Evolutionary conservation across 192 early-diverging fungal genomes (phyloP).

Genomic region (Linnemannia hyalina): DNA sequence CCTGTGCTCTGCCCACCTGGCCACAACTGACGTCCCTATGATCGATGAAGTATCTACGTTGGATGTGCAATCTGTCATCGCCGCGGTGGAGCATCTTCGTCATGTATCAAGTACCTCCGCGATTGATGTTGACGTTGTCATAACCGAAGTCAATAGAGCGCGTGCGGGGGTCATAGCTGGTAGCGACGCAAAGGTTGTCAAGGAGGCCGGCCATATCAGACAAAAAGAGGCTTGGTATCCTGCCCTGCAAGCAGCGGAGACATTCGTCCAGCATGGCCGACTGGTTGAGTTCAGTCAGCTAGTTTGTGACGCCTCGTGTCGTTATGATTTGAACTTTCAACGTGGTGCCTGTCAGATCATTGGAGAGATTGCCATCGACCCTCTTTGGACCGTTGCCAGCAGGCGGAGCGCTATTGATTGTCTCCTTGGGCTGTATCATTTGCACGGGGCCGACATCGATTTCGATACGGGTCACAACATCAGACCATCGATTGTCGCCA

Average conservation of each 20-base stretch:
- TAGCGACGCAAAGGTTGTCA: no score
- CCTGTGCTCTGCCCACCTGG: background rate
- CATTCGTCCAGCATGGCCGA: background rate
- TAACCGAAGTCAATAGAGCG: no score
- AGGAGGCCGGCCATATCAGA: no score
- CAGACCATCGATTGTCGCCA: no score
- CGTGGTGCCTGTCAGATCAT: background rate
- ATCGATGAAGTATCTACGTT: no score
- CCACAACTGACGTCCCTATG: no score
- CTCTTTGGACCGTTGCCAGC: background rate
- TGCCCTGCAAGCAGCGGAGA: background rate
- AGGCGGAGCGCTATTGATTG: background rate
- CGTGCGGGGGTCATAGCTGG: no score
- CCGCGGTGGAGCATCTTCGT: no score
- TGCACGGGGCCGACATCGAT: no score
- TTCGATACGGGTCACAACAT: no score
- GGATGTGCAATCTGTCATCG: no score
- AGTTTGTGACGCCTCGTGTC: background rate
- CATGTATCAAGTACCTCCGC: no score
- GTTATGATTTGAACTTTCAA: background rate
- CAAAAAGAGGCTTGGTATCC: background rate
- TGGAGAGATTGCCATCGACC: background rate
- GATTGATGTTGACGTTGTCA: background rate
- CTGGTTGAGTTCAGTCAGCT: background rate
- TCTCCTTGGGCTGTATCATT: background rate